These are phyloP conservation scores for Microstegium vimineum DNA, from an alignment of 176 grass and related monocot species.

Conservation along the genomic window DNA sequence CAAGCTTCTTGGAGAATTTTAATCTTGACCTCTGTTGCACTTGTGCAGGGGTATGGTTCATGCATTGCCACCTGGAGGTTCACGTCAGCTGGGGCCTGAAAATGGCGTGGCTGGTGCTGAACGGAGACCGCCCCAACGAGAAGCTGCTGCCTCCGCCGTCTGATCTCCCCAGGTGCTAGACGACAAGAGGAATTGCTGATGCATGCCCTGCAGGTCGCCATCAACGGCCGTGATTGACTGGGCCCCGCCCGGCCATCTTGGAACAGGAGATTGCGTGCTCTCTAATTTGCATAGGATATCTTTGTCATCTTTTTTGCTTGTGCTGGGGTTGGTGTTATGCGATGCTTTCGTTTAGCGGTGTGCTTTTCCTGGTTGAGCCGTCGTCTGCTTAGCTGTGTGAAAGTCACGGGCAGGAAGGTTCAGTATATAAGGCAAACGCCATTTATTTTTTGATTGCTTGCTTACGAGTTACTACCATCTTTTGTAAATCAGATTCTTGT, in stretches of 20 bases:
- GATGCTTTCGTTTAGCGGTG: background rate
- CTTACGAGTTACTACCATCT: slow-evolving; percentile 4
- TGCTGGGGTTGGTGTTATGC: slow-evolving; percentile 32
- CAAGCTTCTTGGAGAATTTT: background rate
- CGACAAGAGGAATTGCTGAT: background rate
- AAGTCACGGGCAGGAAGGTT: slow-evolving; percentile 7
- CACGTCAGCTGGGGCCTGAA: slow-evolving; percentile 88
- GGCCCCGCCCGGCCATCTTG: background rate
- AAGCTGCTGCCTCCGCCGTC: slow-evolving; percentile 73
- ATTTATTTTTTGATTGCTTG: slow-evolving; percentile 15
- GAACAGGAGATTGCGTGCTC: slow-evolving; percentile 27
- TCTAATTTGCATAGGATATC: slow-evolving; percentile 15
- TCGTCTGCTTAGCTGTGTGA: slow-evolving; percentile 29
- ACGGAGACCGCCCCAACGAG: slow-evolving; percentile 56
- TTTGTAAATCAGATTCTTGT: slow-evolving; percentile 27
- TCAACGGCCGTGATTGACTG: background rate
- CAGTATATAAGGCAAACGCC: background rate
- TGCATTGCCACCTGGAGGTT: slow-evolving; percentile 89
- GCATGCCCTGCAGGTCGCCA: background rate
- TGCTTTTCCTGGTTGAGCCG: slow-evolving; percentile 13
- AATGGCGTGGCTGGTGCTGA: slow-evolving; percentile 79
- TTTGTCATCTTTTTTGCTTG: slow-evolving; percentile 26
- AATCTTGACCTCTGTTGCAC: background rate
- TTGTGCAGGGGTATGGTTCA: slow-evolving; percentile 70
- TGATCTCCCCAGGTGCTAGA: slow-evolving; percentile 71